Evolutionary conservation across 768 basidiomycete genomes (phyloP).

Genomic region (Russula dissimulans): DNA sequence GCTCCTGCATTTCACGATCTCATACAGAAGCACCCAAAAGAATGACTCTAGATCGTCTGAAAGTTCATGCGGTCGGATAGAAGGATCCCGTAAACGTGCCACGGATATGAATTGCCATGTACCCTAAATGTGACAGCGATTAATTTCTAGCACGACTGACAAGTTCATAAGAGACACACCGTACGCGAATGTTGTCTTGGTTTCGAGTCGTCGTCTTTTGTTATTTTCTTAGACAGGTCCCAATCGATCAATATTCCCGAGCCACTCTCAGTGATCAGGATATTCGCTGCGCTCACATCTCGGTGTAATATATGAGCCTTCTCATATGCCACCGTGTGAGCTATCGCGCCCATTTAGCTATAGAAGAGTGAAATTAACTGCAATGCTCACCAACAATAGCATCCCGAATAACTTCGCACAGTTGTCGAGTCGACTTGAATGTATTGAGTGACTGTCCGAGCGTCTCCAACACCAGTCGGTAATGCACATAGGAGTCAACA

Average conservation of each 20-base stretch:
- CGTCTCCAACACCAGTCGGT: background rate
- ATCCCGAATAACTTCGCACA: background rate
- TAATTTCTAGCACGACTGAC: no score
- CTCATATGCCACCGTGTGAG: background rate
- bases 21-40: constrained; percentile 13
- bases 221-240: background rate
- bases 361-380: no score
- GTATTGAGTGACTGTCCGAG: background rate
- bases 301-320: background rate
- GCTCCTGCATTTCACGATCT: background rate
- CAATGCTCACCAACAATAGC: background rate
- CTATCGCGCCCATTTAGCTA: background rate
- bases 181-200: background rate
- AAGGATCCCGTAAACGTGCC: background rate
- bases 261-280: background rate
- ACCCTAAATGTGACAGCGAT: background rate
- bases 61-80: background rate
- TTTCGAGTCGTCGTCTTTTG: background rate
- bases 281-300: background rate
- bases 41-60: constrained; percentile 19
- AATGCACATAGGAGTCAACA: background rate
- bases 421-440: background rate
- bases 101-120: constrained; percentile 19
- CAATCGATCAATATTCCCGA: background rate
- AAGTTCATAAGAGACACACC: background rate